phyloP scores from a whole-genome alignment of 768 basidiomycete species.

The Tylopilus intermedius region DNA sequence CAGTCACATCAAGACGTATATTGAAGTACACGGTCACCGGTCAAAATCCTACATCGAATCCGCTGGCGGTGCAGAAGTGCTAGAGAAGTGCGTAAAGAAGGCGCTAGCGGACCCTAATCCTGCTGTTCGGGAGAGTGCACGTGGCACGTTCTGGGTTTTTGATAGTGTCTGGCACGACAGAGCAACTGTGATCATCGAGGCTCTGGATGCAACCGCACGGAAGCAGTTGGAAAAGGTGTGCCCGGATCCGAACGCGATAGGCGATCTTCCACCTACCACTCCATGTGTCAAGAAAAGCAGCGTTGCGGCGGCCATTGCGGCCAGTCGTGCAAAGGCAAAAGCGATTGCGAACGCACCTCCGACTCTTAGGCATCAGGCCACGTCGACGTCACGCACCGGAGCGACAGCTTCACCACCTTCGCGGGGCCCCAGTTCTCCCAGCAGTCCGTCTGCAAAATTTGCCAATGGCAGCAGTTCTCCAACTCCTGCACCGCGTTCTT shows the following conservation, averaged over 20 bases:
- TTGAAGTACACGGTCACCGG: constrained; percentile 67
- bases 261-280: constrained; percentile 45
- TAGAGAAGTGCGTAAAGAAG: constrained; percentile 73
- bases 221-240: constrained; percentile 87
- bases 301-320: constrained; percentile 82
- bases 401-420: constrained; percentile 39
- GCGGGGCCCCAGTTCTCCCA: constrained; percentile 38
- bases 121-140: constrained; percentile 66
- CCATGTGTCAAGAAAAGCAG: constrained; percentile 70
- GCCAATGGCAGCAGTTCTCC: constrained; percentile 37
- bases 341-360: constrained; percentile 80
- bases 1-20: constrained; percentile 67
- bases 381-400: constrained; percentile 58
- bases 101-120: constrained; percentile 76
- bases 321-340: constrained; percentile 83
- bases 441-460: constrained; percentile 39
- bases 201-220: constrained; percentile 60
- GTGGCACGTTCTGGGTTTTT: constrained; percentile 77
- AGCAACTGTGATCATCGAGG: constrained; percentile 57
- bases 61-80: constrained; percentile 57
- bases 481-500: constrained; percentile 37
- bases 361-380: constrained; percentile 74
- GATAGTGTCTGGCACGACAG: constrained; percentile 69
- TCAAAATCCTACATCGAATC: constrained; percentile 65
- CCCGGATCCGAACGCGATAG: constrained; percentile 49